Evolutionary conservation across 2,329 filamentous ascomycete genomes (phyloP).

Genomic region (Trichoderma arundinaceum): DNA sequence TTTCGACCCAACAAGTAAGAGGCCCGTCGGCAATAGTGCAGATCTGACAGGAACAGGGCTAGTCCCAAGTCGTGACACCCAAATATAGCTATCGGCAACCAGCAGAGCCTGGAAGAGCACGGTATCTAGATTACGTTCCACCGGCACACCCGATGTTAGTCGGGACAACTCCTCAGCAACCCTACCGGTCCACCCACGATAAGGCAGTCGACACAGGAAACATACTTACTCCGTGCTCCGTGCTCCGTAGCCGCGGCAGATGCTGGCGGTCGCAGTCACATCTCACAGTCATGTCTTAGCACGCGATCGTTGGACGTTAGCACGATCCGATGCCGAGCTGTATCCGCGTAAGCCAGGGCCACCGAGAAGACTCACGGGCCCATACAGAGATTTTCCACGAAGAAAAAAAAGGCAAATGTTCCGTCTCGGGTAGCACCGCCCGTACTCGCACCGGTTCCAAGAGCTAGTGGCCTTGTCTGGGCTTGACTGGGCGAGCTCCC

Average conservation of each 20-base stretch:
- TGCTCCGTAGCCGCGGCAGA: neutral
- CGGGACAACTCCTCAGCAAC: conserved; percentile 12
- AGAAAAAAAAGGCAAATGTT: too few relatives aligned
- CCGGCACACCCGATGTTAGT: conserved; percentile 1
- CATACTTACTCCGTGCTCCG: conserved; percentile 3
- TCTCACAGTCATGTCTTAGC: neutral
- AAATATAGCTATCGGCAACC: conserved; percentile 20
- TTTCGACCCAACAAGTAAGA: conserved; percentile 1
- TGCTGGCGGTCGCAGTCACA: neutral
- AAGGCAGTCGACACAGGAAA: neutral
- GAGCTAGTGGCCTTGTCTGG: neutral
- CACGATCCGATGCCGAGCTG: neutral
- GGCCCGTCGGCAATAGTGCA: conserved; percentile 23
- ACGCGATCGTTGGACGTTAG: conserved; percentile 2
- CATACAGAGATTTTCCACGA: too few relatives aligned
- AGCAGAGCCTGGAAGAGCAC: neutral
- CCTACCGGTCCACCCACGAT: conserved; percentile 7
- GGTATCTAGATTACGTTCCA: conserved; percentile 25
- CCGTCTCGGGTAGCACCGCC: neutral
- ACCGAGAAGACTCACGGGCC: neutral
- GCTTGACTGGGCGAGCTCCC: conserved; percentile 10
- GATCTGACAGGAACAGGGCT: conserved; percentile 31
- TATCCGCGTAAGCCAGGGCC: too few relatives aligned
- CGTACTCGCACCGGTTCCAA: too few relatives aligned
- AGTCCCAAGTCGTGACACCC: neutral